These are phyloP conservation scores for Colletotrichum viniferum DNA, from an alignment of 2,329 filamentous ascomycete species.

Conservation along the genomic window DNA sequence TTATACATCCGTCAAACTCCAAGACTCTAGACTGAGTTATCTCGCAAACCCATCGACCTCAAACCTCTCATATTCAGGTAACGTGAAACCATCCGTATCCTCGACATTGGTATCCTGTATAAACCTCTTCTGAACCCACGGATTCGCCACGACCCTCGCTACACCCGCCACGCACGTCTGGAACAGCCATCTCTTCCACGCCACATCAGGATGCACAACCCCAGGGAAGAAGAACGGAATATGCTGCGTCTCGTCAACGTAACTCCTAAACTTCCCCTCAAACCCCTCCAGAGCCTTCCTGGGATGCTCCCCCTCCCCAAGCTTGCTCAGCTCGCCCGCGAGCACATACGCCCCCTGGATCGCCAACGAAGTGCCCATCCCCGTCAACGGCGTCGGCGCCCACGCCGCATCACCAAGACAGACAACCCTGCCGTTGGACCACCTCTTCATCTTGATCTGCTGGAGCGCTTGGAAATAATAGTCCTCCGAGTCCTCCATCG, in stretches of 20 bases:
- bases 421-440: slow-evolving; percentile 41
- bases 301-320: background rate
- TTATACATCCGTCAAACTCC: too few relatives aligned
- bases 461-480: slow-evolving; percentile 47
- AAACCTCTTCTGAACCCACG: background rate
- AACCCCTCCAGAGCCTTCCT: slow-evolving; percentile 12
- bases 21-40: background rate
- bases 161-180: slow-evolving; percentile 3
- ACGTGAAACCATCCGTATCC: background rate
- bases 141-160: background rate
- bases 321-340: slow-evolving; percentile 47
- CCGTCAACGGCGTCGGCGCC: slow-evolving; percentile 47
- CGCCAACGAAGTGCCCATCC: slow-evolving; percentile 48
- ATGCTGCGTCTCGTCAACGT: slow-evolving; percentile 11
- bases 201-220: slow-evolving; percentile 1
- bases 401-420: slow-evolving; percentile 54
- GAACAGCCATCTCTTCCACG: slow-evolving; percentile 1
- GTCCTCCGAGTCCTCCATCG: slow-evolving; percentile 35
- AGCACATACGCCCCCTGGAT: slow-evolving; percentile 55
- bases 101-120: background rate
- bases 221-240: slow-evolving; percentile 3
- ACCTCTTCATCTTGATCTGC: slow-evolving; percentile 41
- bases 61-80: background rate
- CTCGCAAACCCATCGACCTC: background rate
- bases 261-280: slow-evolving; percentile 10